A percentile compares a stretch with the other conserved stretches of the same genome.
phyloP scores from a whole-genome alignment of 2,329 filamentous ascomycete species.

The Calycina marina region DNA sequence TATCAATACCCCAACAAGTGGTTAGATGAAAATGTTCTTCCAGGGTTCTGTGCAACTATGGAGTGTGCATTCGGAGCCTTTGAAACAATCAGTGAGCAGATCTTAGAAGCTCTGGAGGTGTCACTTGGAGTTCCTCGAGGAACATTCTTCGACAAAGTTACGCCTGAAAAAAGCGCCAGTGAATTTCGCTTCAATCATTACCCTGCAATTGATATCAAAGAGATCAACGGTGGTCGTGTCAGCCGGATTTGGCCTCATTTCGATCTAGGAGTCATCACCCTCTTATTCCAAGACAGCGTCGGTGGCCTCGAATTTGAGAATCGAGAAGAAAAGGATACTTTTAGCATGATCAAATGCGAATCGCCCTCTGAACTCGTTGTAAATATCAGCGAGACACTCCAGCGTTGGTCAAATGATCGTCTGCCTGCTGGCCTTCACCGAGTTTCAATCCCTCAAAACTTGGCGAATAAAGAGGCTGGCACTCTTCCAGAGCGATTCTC shows the following conservation, averaged over 20 bases:
- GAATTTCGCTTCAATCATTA: slow-evolving; percentile 29
- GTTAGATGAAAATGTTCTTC: slow-evolving; percentile 27
- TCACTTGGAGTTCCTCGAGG: slow-evolving; percentile 1
- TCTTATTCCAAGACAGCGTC: slow-evolving; percentile 30
- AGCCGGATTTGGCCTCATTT: slow-evolving; percentile 21
- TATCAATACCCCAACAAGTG: slow-evolving; percentile 27
- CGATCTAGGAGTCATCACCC: slow-evolving; percentile 30
- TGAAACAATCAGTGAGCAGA: slow-evolving; percentile 1
- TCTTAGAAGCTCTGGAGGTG: slow-evolving; percentile 5
- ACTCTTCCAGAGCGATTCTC: slow-evolving; percentile 2
- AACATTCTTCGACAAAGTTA: slow-evolving; percentile 2
- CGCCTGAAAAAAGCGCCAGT: slow-evolving; percentile 1
- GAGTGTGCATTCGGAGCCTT: slow-evolving; percentile 26
- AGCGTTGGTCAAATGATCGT: slow-evolving; percentile 8
- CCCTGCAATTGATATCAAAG: slow-evolving; percentile 18
- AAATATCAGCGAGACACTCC: slow-evolving; percentile 29
- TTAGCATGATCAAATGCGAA: neutral
- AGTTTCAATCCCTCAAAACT: slow-evolving; percentile 3
- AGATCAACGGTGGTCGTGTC: slow-evolving; percentile 14
- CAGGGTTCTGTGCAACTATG: slow-evolving; percentile 29
- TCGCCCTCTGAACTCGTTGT: slow-evolving; percentile 20
- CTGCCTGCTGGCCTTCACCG: slow-evolving; percentile 6
- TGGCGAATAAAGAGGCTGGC: neutral
- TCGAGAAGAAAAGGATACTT: slow-evolving; percentile 23
- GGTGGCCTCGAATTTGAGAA: slow-evolving; percentile 32